Conservation (phyloP, 345 rosid species). For the Iberis pinnata region DNA sequence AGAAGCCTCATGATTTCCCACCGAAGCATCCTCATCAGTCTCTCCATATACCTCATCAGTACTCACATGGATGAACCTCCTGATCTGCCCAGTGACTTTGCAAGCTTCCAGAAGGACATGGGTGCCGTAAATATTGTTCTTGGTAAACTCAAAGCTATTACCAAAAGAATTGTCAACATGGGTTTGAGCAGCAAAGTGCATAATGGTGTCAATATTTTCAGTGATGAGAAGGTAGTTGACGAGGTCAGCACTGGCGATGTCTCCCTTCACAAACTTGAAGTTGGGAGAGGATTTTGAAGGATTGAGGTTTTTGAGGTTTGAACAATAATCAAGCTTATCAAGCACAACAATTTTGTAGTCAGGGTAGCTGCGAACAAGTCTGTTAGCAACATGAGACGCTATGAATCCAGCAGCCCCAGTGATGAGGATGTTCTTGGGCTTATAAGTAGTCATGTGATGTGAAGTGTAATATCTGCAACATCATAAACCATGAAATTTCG, state of each 20-base stretch:
- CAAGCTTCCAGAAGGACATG: slow-evolving; percentile 84
- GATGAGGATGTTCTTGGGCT: slow-evolving; percentile 75
- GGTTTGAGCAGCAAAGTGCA: slow-evolving; percentile 93
- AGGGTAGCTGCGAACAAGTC: slow-evolving; percentile 65
- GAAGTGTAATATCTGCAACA: slow-evolving; percentile 9
- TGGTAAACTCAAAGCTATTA: slow-evolving; percentile 87
- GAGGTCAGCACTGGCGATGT: slow-evolving; percentile 81
- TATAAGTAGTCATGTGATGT: slow-evolving; percentile 42
- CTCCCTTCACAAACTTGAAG: slow-evolving; percentile 80
- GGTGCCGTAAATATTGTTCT: slow-evolving; percentile 79
- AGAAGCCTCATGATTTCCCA: slow-evolving; percentile 82
- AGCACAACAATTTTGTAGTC: slow-evolving; percentile 84
- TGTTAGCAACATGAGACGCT: slow-evolving; percentile 72
- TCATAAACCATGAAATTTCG: background rate
- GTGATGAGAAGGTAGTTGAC: slow-evolving; percentile 91
- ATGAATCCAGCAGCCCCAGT: slow-evolving; percentile 88
- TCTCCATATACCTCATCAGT: slow-evolving; percentile 93
- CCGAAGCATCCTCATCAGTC: slow-evolving; percentile 88
- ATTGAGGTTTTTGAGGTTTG: slow-evolving; percentile 62
- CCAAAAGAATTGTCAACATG: slow-evolving; percentile 88
- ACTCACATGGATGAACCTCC: slow-evolving; percentile 87
- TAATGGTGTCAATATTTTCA: slow-evolving; percentile 76
- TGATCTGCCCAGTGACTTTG: slow-evolving; percentile 85
- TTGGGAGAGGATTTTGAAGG: slow-evolving; percentile 66
- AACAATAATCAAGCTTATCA: slow-evolving; percentile 90